Conservation (phyloP, 2,329 filamentous ascomycete genomes). For the Didymella glomerata region DNA sequence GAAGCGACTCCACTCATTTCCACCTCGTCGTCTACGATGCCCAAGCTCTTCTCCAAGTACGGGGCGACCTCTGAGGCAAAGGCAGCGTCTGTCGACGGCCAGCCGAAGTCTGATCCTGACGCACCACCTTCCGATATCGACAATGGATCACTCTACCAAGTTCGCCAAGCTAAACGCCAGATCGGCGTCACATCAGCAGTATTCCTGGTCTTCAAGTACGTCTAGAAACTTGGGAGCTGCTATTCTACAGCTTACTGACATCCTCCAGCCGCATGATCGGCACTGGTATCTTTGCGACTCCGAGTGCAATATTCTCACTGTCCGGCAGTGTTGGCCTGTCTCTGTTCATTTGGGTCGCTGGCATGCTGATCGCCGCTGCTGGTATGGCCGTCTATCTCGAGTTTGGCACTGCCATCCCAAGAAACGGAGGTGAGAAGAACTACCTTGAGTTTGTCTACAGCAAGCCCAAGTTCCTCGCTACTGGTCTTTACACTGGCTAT, state of each 20-base stretch:
- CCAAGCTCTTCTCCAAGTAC: conserved; percentile 28
- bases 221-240: not conserved
- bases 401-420: conserved; percentile 70
- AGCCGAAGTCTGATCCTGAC: conserved; percentile 16
- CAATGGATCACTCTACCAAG: conserved; percentile 35
- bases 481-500: conserved; percentile 67
- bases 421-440: conserved; percentile 71
- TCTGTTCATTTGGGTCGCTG: conserved; percentile 69
- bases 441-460: conserved; percentile 72
- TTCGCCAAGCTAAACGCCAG: conserved; percentile 41
- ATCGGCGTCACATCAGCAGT: conserved; percentile 39
- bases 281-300: conserved; percentile 72
- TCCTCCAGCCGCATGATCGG: conserved; percentile 64
- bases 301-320: conserved; percentile 64
- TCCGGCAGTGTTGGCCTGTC: conserved; percentile 69
- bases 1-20: conserved; percentile 22
- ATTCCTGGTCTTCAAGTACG: conserved; percentile 62
- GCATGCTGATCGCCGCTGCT: conserved; percentile 68
- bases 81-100: conserved; percentile 13
- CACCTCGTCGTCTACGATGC: conserved; percentile 23
- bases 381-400: conserved; percentile 73
- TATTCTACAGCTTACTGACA: not conserved
- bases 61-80: conserved; percentile 19
- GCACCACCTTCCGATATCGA: conserved; percentile 28
- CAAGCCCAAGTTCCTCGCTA: conserved; percentile 67